These are phyloP conservation scores for Suhomyces sp. DNA, from an alignment of 805 yeast species.

Conservation along the genomic window DNA sequence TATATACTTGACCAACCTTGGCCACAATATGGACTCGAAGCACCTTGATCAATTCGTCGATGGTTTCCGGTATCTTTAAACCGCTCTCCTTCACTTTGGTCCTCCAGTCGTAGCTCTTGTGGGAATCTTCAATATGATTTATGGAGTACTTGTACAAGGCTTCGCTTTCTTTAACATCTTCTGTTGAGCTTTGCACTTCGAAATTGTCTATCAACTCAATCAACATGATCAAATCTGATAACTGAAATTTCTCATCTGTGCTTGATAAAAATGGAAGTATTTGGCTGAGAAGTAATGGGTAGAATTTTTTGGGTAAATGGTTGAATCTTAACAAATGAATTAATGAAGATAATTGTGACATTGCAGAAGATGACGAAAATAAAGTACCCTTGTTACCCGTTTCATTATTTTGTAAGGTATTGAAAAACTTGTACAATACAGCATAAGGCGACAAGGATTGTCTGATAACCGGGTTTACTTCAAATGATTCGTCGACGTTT, in stretches of 20 bases:
- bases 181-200: conserved; percentile 21
- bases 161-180: conserved; percentile 28
- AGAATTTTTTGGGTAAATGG: conserved; percentile 46
- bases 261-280: conserved; percentile 39
- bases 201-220: conserved; percentile 40
- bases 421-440: conserved; percentile 51
- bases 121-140: conserved; percentile 15
- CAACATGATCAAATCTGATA: conserved; percentile 32
- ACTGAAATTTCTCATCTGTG: conserved; percentile 11
- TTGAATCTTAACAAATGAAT: conserved; percentile 45
- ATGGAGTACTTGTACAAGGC: conserved; percentile 31
- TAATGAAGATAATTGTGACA: conserved; percentile 43
- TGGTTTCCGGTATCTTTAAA: conserved; percentile 21
- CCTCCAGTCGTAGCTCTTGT: conserved; percentile 38
- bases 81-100: conserved; percentile 14
- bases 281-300: conserved; percentile 49
- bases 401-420: conserved; percentile 15
- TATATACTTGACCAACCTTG: conserved; percentile 35
- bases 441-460: conserved; percentile 75
- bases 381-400: neutral
- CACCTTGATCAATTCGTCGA: conserved; percentile 21
- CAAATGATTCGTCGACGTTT: conserved; percentile 30
- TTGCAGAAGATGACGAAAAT: conserved; percentile 11
- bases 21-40: conserved; percentile 32
- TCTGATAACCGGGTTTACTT: conserved; percentile 54